Conservation (phyloP, 2,329 filamentous ascomycete species). For the Phyllosticta citrichinensis region DNA sequence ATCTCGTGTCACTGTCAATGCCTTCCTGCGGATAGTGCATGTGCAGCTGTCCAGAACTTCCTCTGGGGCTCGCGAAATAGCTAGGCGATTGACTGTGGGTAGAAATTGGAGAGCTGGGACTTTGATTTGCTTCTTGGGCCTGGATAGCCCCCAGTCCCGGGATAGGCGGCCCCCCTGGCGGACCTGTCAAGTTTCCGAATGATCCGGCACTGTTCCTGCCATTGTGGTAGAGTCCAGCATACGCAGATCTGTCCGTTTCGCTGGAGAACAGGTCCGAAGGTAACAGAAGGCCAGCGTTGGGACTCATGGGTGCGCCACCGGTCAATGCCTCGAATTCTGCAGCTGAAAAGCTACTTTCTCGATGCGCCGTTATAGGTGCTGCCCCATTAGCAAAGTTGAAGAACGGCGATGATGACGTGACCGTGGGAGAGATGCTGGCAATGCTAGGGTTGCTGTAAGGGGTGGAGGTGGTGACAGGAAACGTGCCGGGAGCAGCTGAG, state of each 20-base stretch:
- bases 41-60: slow-evolving; percentile 34
- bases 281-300: slow-evolving; percentile 62
- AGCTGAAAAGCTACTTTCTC: slow-evolving; percentile 33
- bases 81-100: slow-evolving; percentile 34
- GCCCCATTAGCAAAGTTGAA: slow-evolving; percentile 52
- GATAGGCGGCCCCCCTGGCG: slow-evolving; percentile 24
- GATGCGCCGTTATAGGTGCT: slow-evolving; percentile 25
- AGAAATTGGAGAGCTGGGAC: slow-evolving; percentile 35
- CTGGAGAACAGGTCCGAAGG: slow-evolving; percentile 58
- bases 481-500: slow-evolving; percentile 26
- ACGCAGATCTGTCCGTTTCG: slow-evolving; percentile 44
- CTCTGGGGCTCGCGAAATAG: slow-evolving; percentile 38
- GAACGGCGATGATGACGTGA: slow-evolving; percentile 39
- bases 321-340: slow-evolving; percentile 52
- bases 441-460: slow-evolving; percentile 36
- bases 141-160: slow-evolving; percentile 33
- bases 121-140: slow-evolving; percentile 22
- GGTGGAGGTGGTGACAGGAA: slow-evolving; percentile 17
- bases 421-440: slow-evolving; percentile 42
- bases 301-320: slow-evolving; percentile 62
- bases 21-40: slow-evolving; percentile 31
- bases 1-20: slow-evolving; percentile 35
- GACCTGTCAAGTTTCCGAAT: slow-evolving; percentile 11
- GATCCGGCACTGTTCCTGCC: slow-evolving; percentile 21
- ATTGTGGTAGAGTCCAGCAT: slow-evolving; percentile 22